Evolutionary conservation across 2,329 filamentous ascomycete genomes (phyloP).

Genomic region (Echinosphaeria canescens): DNA sequence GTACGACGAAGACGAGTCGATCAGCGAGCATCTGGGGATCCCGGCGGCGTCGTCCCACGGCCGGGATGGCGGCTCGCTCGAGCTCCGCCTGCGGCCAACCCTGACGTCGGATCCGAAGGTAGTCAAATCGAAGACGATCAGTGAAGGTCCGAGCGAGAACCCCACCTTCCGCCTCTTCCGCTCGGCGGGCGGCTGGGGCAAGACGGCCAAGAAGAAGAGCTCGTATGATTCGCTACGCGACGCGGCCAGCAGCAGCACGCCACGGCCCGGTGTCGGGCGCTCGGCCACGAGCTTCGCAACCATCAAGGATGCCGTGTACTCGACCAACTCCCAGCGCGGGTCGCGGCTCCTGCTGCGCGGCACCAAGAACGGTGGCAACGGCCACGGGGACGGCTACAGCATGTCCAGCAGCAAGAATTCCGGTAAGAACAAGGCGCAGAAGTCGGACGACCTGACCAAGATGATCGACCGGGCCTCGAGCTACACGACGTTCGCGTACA

Average conservation of each 20-base stretch:
- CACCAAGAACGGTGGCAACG: constrained; percentile 18
- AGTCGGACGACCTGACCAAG: constrained; percentile 77
- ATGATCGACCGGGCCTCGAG: constrained; percentile 93
- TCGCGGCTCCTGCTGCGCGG: constrained; percentile 31
- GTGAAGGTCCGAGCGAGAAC: constrained; percentile 13
- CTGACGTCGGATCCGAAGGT: constrained; percentile 32
- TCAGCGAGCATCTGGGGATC: too few species aligned
- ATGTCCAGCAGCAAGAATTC: too few species aligned
- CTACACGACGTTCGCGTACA: constrained; percentile 93
- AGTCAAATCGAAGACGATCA: constrained; percentile 22
- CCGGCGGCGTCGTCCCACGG: too few species aligned
- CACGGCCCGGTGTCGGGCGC: constrained; percentile 21
- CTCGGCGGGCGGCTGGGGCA: constrained; percentile 18
- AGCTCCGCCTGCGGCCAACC: constrained; percentile 67
- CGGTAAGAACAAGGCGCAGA: constrained; percentile 38
- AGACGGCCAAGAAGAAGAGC: constrained; percentile 27
- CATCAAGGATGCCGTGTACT: constrained; percentile 15
- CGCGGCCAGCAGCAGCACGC: constrained; percentile 11
- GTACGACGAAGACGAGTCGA: constrained; percentile 19
- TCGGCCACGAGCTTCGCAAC: constrained; percentile 23
- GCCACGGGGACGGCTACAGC: constrained; percentile 11
- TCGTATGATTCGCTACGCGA: constrained; percentile 34
- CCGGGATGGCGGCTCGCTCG: constrained; percentile 38
- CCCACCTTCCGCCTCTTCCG: constrained; percentile 30
- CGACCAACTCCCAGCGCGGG: constrained; percentile 20